Evolutionary conservation across 495 filamentous ascomycete genomes (phyloP), one percentile per base, ranked within the genome.

Genomic region (Penicillium argentinense): DNA sequence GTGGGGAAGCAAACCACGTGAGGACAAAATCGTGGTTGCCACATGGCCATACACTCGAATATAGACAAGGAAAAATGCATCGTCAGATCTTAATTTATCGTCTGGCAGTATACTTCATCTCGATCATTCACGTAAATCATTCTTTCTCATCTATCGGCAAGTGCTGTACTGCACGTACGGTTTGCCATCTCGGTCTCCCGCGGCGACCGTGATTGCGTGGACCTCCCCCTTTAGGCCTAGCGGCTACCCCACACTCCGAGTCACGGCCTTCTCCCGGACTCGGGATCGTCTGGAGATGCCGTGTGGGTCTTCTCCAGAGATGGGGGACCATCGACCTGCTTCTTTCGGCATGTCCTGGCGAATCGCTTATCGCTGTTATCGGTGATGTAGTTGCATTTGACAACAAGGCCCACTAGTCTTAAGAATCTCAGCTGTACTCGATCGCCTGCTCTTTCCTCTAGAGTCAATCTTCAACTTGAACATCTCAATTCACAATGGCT

Each of bases 271-370:
- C 17, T 27, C 23, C 13, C 51, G 37, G 49, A 27, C 27, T 36
- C 45, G 45, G 41, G 34, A 28, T 30, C 27, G 36, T 43, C 49
- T 51, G 55, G 51, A 49, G 51, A 49, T 45, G 45, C 34, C 47
- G 45, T 45, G 53, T 51, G 44, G 49, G 37, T 24, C 47, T 41
- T 48, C 44, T 47, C 37, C 46, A 43, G 42, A 54, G 39, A 24
- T 18, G 11, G 39, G 13, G 28, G 45, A 9, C 42, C 45, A 38
- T 50, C 24, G 14, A 39, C 47, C 47, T 55, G 40, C 54, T 42
- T 14, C 29, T 45, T 45, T 39, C 14, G 54, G 58, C 25, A 61
- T 52, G 58, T 61, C 50, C 43, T 52, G 37, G 44, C 58, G 58
- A 58, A 50, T 12, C 25, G 8, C n/a, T 52, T 46, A 41, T 56